Evolutionary conservation across 2,329 filamentous ascomycete species (phyloP), one percentile per base, ranked within the genome.

Genomic region (Aspergillus nomiae): DNA sequence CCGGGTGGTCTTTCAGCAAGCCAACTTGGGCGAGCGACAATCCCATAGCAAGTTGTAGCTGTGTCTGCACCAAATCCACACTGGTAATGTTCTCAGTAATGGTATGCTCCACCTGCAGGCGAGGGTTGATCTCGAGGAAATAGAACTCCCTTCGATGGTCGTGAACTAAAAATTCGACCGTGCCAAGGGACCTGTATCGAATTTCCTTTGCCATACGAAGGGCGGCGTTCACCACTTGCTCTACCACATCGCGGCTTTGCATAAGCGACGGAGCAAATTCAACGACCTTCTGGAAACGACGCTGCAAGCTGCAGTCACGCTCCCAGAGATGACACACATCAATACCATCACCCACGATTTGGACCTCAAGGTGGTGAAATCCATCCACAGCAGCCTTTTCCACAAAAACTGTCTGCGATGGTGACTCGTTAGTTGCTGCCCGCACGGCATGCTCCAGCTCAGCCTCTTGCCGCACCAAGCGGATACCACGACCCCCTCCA

Each of bases 81-180:
- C 76, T 78, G 7, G 81, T 82, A 9, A 89, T 83, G 4, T 78
- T 80, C 66, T 89, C 86, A 0, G 85, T 87, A 59, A 88, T 83
- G 1, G 86, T 88, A 69, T 88, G 86, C 66, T 89, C 86, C 45
- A 89, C 86, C 69, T 88, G 86, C 2, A 88, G 72, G 3, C 86
- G 79, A 0, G 86, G 86, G 60, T 89, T 89, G 65, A 88, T 81
- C 68, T 89, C 86, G 7, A 89, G 73, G 67, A 89, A 88, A 73
- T 83, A 88, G 71, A 83, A 86, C 28, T 85, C 81, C 1, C 72
- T 71, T 0, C 75, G 81, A 0, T 73, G 63, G 12, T 83, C 81
- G 61, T 84, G 85, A 14, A 88, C 80, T 0, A 90, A 78, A 62
- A 89, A 90, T 70, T 90, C 88, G 65, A 89, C 89, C 0, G 87